Percentiles rank a stretch among this genome's conserved stretches.
These are phyloP conservation scores for Santalum album DNA, from an alignment of 164 flowering plant species.

Conservation along the genomic window DNA sequence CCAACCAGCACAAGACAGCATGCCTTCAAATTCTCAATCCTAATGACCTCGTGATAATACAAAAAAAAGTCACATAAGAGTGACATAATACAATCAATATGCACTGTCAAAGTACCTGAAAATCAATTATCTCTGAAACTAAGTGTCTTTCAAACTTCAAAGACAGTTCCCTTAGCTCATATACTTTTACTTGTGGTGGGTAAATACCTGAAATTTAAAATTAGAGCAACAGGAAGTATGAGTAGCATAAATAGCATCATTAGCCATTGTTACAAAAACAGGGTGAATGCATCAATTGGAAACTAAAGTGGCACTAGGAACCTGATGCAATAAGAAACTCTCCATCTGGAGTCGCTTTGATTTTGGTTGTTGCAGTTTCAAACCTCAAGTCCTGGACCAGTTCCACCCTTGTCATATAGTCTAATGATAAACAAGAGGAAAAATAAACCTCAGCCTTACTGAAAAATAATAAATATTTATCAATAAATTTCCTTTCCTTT, in stretches of 20 bases:
- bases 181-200: conserved; percentile 92
- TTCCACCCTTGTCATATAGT: conserved; percentile 66
- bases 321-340: conserved; percentile 89
- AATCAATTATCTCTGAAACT: conserved; percentile 73
- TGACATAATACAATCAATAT: not conserved
- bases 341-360: conserved; percentile 79
- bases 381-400: conserved; percentile 86
- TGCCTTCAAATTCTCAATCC: too few relatives aligned
- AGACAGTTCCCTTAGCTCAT: conserved; percentile 62
- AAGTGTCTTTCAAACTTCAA: conserved; percentile 91
- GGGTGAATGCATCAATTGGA: not conserved
- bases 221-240: not conserved
- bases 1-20: too few relatives aligned
- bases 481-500: too few relatives aligned
- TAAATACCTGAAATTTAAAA: conserved; percentile 53
- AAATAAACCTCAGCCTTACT: too few relatives aligned
- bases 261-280: not conserved
- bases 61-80: not conserved
- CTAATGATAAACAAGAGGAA: conserved; percentile 24
- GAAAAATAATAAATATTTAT: not conserved
- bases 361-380: conserved; percentile 77
- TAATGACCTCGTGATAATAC: not conserved
- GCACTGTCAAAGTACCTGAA: conserved; percentile 42
- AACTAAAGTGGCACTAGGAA: conserved; percentile 5
- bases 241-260: not conserved